Evolutionary conservation across 2,329 filamentous ascomycete species (phyloP), one percentile per base, ranked within the genome.

Genomic region (Aspergillus sp.): DNA sequence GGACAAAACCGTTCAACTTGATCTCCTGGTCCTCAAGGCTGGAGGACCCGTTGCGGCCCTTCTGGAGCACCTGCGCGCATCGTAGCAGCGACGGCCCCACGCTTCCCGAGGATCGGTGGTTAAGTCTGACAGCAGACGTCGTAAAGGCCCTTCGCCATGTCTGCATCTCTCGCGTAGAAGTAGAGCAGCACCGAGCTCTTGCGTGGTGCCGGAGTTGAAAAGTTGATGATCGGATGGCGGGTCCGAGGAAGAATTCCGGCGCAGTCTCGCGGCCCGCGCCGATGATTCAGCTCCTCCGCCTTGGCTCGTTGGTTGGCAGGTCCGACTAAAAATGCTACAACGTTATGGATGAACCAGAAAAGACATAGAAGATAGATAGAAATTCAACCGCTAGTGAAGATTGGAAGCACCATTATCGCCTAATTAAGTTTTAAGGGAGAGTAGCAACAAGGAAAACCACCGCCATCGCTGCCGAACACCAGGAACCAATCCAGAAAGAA

Each of bases 1-100:
- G 86, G 57, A 97, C 84, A 79, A 90, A 94, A 62, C 93, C 94
- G 72, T 90, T 84, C 67, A 96, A 80, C 58, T 83, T 82, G 52
- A 89, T 67, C 56, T 77, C 69, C 60, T 74, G 69, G 60, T 76
- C 69, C 59, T 78, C 75, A 24, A 75, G 65, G 32, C 57, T 67
- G 57, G 64, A 67, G 26, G 67, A 59, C 39, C 64, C 68, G 51
- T 67, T 63, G 53, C 65, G 62, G 56, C 70, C 73, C 24, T 66
- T 65, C 52, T 72, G 68, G 55, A 78, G 73, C 52, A 78, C 68
- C 58, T 78, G 73, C 24, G 72, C 71, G 65, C 76, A 78, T 65
- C 75, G 73, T 46, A 76, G 62, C 49, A 66, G 54, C 36, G 67
- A 56, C 39, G 71, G 65, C 24, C 65, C 59, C 45, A 62, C 24